Conservation (phyloP, 164 flowering plant genomes). For the Tetrastigma voinierianum region DNA sequence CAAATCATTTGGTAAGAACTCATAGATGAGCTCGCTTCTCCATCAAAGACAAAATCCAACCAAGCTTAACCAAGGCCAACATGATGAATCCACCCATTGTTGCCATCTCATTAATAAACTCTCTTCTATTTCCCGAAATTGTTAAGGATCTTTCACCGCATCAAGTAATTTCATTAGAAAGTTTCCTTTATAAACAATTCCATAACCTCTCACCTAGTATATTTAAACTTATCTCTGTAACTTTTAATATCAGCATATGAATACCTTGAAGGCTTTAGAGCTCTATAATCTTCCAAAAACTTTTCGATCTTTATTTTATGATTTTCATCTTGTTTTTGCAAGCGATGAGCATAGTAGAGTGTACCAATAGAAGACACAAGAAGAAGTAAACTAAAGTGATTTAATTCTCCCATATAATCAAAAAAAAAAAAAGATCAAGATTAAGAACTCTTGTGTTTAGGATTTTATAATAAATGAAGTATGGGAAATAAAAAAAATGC, state of each 20-base stretch:
- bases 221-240: constrained; percentile 15
- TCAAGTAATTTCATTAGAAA: constrained; percentile 16
- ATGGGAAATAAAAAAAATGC: no score
- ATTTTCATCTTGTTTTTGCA: constrained; percentile 3
- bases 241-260: constrained; percentile 23
- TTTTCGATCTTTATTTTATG: constrained; percentile 11
- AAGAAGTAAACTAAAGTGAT: not conserved
- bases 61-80: constrained; percentile 31
- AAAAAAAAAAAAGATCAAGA: no score
- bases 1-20: constrained; percentile 27
- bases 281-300: constrained; percentile 29
- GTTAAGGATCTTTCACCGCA: constrained; percentile 26
- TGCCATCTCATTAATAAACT: constrained; percentile 24
- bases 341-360: not conserved
- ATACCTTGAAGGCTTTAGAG: constrained; percentile 21
- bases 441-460: no score
- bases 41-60: constrained; percentile 34
- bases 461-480: no score
- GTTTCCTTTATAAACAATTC: constrained; percentile 15
- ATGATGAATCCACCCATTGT: constrained; percentile 28
- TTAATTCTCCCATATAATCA: not conserved
- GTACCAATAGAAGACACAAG: not conserved
- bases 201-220: constrained; percentile 22
- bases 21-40: constrained; percentile 32
- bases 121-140: constrained; percentile 18